Evolutionary conservation across 1,284 basidiomycete species (phyloP).

Genomic region (Wolfiporia cocos): DNA sequence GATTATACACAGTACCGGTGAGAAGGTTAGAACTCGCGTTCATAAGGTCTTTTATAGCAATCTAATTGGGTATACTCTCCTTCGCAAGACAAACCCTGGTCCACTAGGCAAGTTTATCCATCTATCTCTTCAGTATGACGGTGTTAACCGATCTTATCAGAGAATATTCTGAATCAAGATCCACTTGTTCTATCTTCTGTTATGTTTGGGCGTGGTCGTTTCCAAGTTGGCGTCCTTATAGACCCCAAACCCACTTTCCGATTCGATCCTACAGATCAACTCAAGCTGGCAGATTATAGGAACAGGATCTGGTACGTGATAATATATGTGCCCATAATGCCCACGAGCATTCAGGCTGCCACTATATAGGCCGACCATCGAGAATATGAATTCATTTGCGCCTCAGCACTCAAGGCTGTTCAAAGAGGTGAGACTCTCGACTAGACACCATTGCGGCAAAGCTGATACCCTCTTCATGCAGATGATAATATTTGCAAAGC

Average conservation of each 20-base stretch:
- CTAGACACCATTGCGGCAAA: too few relatives aligned
- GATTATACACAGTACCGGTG: slow-evolving; percentile 36
- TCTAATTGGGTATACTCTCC: neutral
- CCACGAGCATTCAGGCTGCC: neutral
- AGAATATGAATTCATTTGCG: slow-evolving; percentile 25
- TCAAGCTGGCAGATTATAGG: slow-evolving; percentile 21
- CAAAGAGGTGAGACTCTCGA: slow-evolving; percentile 28
- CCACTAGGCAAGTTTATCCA: slow-evolving; percentile 12
- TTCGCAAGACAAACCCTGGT: slow-evolving; percentile 18
- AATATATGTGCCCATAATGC: neutral
- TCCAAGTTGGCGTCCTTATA: slow-evolving; percentile 32
- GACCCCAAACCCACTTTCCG: slow-evolving; percentile 22
- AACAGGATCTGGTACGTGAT: slow-evolving; percentile 27
- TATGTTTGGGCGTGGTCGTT: slow-evolving; percentile 35
- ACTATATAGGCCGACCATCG: slow-evolving; percentile 25
- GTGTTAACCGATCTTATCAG: slow-evolving; percentile 16
- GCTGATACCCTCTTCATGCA: too few relatives aligned
- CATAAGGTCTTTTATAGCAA: neutral
- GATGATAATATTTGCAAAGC: slow-evolving; percentile 25
- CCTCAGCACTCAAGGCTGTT: slow-evolving; percentile 30
- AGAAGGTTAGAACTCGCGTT: slow-evolving; percentile 21
- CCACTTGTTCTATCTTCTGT: slow-evolving; percentile 24
- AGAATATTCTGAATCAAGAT: slow-evolving; percentile 25
- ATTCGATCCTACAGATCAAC: slow-evolving; percentile 21
- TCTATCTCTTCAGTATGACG: neutral